Conservation (phyloP, 2,329 filamentous ascomycete species). For the Colletotrichum navitas region DNA sequence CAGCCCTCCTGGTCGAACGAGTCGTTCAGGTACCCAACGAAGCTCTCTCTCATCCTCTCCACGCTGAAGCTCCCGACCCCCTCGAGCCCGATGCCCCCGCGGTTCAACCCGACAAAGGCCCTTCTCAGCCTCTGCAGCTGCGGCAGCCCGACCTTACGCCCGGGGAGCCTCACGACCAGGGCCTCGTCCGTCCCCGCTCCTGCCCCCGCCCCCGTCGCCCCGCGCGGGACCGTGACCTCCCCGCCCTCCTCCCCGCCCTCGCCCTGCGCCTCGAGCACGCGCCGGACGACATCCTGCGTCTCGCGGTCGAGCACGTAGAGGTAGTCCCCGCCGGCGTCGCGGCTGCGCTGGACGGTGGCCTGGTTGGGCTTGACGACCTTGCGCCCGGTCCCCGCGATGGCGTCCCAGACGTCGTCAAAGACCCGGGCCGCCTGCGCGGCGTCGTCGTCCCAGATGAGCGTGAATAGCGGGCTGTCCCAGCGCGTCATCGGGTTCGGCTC, state of each 20-base stretch:
- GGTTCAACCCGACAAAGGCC: constrained; percentile 82
- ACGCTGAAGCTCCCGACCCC: constrained; percentile 66
- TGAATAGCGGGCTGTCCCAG: constrained; percentile 88
- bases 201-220: constrained; percentile 40
- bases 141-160: constrained; percentile 75
- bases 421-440: constrained; percentile 66
- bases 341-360: constrained; percentile 75
- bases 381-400: constrained; percentile 71
- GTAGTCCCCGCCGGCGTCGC: constrained; percentile 78
- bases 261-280: constrained; percentile 78
- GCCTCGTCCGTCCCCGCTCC: constrained; percentile 47
- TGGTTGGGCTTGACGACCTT: constrained; percentile 80
- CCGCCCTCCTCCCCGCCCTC: constrained; percentile 67
- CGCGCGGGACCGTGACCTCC: constrained; percentile 64
- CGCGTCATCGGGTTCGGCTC: constrained; percentile 87
- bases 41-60: constrained; percentile 70
- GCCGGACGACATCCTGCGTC: constrained; percentile 81
- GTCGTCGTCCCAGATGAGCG: constrained; percentile 81
- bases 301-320: constrained; percentile 83
- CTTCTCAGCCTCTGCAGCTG: constrained; percentile 82
- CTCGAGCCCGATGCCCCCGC: constrained; percentile 74
- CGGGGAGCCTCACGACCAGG: constrained; percentile 74
- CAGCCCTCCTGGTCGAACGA: constrained; percentile 70
- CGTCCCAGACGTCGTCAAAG: constrained; percentile 80
- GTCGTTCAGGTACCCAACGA: constrained; percentile 76